Evolutionary conservation across 108 stramenopile genomes (phyloP).

Genomic region (Cyclostephanos invisitatus): DNA sequence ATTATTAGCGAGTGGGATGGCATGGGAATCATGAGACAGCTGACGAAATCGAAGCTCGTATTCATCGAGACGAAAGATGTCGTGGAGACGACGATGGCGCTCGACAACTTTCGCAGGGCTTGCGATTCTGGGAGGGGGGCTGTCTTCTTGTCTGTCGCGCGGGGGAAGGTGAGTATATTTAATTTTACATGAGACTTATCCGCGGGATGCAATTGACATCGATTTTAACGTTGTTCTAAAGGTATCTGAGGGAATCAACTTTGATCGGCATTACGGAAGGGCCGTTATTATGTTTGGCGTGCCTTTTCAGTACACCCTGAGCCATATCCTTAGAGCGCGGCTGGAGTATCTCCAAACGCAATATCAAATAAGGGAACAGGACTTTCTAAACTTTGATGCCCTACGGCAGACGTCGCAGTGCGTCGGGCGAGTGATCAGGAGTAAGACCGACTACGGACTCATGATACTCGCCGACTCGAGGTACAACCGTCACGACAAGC

Average conservation of each 20-base stretch:
- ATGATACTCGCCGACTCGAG: constrained; percentile 93
- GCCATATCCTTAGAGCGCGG: constrained; percentile 92
- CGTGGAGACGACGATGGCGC: constrained; percentile 96
- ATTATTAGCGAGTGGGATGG: constrained; percentile 95
- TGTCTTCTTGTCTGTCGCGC: constrained; percentile 97
- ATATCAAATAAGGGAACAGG: constrained; percentile 93
- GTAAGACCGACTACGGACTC: constrained; percentile 95
- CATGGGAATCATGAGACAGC: constrained; percentile 85
- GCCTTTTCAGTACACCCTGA: constrained; percentile 98
- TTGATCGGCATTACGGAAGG: constrained; percentile 98
- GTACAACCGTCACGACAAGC: constrained; percentile 95
- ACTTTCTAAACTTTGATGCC: constrained; percentile 98
- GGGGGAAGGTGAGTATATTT: constrained; percentile 86
- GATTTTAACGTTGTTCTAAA: constrained; percentile 23
- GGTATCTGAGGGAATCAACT: constrained; percentile 99
- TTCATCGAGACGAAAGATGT: constrained; percentile 99
- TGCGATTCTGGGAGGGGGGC: constrained; percentile 98
- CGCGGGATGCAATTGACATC: background rate
- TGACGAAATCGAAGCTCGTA: constrained; percentile 93
- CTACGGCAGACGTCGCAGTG: constrained; percentile 93
- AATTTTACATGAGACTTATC: background rate
- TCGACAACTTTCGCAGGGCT: constrained; percentile 96
- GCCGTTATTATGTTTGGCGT: constrained; percentile 98
- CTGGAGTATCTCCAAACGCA: constrained; percentile 94
- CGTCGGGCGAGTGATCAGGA: constrained; percentile 94